Conservation (phyloP, 1,284 basidiomycete genomes). For the Hemileccinum hortonii region DNA sequence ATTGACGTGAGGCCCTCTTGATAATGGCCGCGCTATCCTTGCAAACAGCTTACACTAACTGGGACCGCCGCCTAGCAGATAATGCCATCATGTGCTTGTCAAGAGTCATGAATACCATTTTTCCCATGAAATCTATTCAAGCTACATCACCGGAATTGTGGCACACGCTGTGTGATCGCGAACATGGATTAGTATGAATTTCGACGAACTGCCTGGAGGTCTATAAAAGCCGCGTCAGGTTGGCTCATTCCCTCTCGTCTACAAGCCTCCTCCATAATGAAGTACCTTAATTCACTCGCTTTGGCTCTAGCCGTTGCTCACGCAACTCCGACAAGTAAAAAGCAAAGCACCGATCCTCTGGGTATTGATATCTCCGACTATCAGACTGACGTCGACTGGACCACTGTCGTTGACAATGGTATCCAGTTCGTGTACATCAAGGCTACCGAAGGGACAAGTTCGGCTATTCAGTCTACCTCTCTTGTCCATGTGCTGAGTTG, state of each 20-base stretch:
- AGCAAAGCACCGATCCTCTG: slow-evolving; percentile 41
- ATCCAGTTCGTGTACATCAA: slow-evolving; percentile 67
- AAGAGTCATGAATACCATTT: background rate
- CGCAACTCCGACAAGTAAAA: slow-evolving; percentile 18
- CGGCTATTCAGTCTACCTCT: slow-evolving; percentile 5
- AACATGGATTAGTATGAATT: background rate
- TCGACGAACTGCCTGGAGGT: background rate
- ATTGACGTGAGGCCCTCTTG: no score
- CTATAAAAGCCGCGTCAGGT: slow-evolving; percentile 14
- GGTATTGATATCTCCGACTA: slow-evolving; percentile 60
- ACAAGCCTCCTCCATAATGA: slow-evolving; percentile 16
- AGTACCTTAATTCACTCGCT: slow-evolving; percentile 15
- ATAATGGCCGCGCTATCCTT: background rate
- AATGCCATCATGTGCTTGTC: background rate
- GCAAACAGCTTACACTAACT: background rate
- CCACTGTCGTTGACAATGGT: slow-evolving; percentile 53
- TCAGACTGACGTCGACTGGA: slow-evolving; percentile 56
- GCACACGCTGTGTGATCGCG: slow-evolving; percentile 16
- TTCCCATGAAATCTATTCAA: slow-evolving; percentile 16
- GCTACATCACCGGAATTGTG: slow-evolving; percentile 3
- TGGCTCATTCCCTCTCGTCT: background rate
- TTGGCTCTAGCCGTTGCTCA: slow-evolving; percentile 15
- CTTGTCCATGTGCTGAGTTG: background rate
- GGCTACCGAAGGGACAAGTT: slow-evolving; percentile 66
- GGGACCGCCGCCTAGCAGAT: background rate